phyloP scores from a whole-genome alignment of 2,329 filamentous ascomycete species.

The Ascochyta fabae region DNA sequence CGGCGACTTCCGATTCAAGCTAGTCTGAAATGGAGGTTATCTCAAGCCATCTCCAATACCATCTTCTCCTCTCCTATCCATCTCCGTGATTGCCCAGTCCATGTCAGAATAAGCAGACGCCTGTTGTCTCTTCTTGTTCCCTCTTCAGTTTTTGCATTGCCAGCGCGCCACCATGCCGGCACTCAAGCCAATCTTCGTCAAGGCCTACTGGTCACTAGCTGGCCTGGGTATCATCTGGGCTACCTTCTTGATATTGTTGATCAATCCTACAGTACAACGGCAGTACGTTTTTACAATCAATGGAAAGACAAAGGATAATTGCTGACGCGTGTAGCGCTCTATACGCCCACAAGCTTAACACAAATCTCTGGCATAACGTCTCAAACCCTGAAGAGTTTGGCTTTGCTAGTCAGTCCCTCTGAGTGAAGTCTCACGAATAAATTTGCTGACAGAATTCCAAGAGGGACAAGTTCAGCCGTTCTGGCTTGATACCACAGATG shows the following conservation, averaged over 20 bases:
- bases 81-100: background rate
- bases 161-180: constrained; percentile 29
- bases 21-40: constrained; percentile 14
- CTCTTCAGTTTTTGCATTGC: background rate
- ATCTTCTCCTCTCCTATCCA: constrained; percentile 9
- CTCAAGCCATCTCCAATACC: constrained; percentile 10
- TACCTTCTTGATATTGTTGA: constrained; percentile 68
- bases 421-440: background rate
- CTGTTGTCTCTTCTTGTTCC: too few species aligned
- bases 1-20: constrained; percentile 17
- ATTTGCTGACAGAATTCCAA: constrained; percentile 44
- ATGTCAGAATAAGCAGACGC: background rate
- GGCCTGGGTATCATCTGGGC: constrained; percentile 70
- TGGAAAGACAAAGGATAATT: background rate
- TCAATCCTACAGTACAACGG: constrained; percentile 76
- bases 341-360: constrained; percentile 83
- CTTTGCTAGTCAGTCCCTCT: constrained; percentile 70
- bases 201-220: constrained; percentile 48
- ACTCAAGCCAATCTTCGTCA: constrained; percentile 39
- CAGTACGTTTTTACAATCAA: constrained; percentile 64
- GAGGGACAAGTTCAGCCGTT: constrained; percentile 91
- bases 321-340: constrained; percentile 64
- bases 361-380: constrained; percentile 73
- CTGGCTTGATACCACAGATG: constrained; percentile 74
- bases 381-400: constrained; percentile 82